phyloP scores from a whole-genome alignment of 2,329 filamentous ascomycete species.

The Zymoseptoria passerinii region DNA sequence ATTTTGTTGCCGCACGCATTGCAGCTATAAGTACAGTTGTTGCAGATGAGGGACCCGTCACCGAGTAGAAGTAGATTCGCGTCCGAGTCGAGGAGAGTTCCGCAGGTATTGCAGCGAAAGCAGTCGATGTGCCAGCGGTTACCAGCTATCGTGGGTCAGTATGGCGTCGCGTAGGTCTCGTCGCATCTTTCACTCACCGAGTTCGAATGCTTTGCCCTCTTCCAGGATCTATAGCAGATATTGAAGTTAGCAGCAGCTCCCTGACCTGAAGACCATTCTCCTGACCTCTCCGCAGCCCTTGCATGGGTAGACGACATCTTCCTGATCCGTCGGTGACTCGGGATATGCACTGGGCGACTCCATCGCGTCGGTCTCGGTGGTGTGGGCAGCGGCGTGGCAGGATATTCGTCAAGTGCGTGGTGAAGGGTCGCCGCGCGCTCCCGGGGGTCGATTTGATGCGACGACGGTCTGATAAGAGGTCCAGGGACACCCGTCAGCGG shows the following conservation, averaged over 20 bases:
- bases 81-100: conserved; percentile 92
- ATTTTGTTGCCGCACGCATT: conserved; percentile 96
- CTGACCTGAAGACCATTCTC: not conserved
- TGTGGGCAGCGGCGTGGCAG: not conserved
- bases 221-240: conserved; percentile 66
- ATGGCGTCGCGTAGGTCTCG: conserved; percentile 1
- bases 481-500: not conserved
- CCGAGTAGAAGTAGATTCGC: conserved; percentile 94
- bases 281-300: conserved; percentile 85
- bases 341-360: conserved; percentile 53
- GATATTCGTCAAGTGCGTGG: not conserved
- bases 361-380: conserved; percentile 30
- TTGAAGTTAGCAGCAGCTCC: conserved; percentile 5
- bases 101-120: conserved; percentile 73
- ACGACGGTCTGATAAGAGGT: not conserved
- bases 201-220: conserved; percentile 96
- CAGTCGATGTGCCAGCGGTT: conserved; percentile 75
- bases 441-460: not conserved
- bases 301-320: conserved; percentile 75
- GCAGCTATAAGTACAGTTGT: conserved; percentile 98
- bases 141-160: conserved; percentile 12
- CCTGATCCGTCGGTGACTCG: conserved; percentile 61
- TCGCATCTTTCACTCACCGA: conserved; percentile 54
- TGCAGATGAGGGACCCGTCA: conserved; percentile 96
- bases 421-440: not conserved